These are phyloP conservation scores for Citrus sp. DNA, from an alignment of 345 rosid genomes.

Conservation along the genomic window DNA sequence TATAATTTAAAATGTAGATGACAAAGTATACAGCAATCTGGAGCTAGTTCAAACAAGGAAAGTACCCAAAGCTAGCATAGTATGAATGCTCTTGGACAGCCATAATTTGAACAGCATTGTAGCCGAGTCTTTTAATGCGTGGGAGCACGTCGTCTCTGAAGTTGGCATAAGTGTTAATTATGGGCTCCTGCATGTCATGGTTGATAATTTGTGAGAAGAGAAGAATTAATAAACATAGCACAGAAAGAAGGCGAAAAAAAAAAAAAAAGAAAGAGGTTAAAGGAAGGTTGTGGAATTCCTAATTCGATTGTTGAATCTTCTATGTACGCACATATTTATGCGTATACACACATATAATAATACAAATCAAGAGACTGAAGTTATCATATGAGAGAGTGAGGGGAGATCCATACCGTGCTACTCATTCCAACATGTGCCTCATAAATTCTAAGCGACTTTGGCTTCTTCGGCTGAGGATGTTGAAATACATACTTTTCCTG, in stretches of 20 bases:
- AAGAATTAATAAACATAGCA: not conserved
- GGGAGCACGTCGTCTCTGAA: constrained; percentile 97
- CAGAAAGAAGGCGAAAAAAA: not conserved
- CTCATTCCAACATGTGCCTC: constrained; percentile 99
- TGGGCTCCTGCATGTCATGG: constrained; percentile 67
- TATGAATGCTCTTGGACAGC: constrained; percentile 98
- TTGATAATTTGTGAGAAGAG: constrained; percentile 14
- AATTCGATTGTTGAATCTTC: not conserved
- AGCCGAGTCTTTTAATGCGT: constrained; percentile 87
- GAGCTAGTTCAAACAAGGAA: constrained; percentile 6
- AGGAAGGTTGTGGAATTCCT: not conserved
- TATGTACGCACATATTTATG: not conserved
- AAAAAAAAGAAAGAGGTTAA: not conserved
- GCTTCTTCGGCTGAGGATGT: constrained; percentile 83
- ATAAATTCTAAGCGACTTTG: constrained; percentile 84
- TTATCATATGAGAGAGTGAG: constrained; percentile 14
- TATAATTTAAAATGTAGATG: not conserved
- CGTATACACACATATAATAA: not conserved
- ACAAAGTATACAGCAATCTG: not conserved
- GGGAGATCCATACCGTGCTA: constrained; percentile 63
- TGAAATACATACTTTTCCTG: constrained; percentile 83
- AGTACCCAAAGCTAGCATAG: constrained; percentile 97
- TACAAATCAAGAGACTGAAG: not conserved
- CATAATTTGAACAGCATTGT: constrained; percentile 97
- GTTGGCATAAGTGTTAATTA: constrained; percentile 76